Evolutionary conservation across 225 moss, liverwort and hornwort genomes (phyloP).

Genomic region (Marchantia polymorpha): DNA sequence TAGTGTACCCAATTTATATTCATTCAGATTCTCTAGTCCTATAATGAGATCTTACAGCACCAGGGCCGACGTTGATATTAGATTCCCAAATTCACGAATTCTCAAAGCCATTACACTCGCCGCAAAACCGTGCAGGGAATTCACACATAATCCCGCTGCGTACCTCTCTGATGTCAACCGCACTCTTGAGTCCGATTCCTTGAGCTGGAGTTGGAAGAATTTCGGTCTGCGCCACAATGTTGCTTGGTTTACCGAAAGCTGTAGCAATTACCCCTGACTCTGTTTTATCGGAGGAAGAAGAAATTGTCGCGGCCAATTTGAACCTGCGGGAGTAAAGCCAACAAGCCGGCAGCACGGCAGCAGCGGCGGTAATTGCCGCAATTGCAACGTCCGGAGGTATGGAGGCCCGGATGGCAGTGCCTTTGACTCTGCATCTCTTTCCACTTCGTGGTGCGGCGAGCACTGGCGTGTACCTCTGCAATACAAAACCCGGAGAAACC

Average conservation of each 20-base stretch:
- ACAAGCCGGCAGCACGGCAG: slow-evolving; percentile 37
- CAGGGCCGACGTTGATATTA: too few relatives aligned
- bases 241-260: slow-evolving; percentile 5
- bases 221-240: slow-evolving; percentile 12
- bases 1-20: too few relatives aligned
- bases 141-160: too few relatives aligned
- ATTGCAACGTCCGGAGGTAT: slow-evolving; percentile 32
- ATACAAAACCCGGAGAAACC: slow-evolving; percentile 18
- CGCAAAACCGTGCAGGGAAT: too few relatives aligned
- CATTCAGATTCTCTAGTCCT: too few relatives aligned
- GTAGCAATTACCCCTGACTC: slow-evolving; percentile 20
- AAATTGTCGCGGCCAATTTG: slow-evolving; percentile 13
- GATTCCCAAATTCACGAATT: too few relatives aligned
- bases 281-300: slow-evolving; percentile 1
- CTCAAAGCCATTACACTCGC: neutral
- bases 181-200: neutral
- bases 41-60: too few relatives aligned
- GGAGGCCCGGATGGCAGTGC: slow-evolving; percentile 24
- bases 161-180: slow-evolving; percentile 12
- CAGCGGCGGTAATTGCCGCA: slow-evolving; percentile 33
- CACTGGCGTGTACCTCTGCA: slow-evolving; percentile 27
- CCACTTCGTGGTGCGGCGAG: slow-evolving; percentile 21
- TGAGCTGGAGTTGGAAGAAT: slow-evolving; percentile 10
- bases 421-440: slow-evolving; percentile 19
- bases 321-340: slow-evolving; percentile 39